Evolutionary conservation across 1,139 yeast genomes (phyloP).

Genomic region (Geotrichum australiense): DNA sequence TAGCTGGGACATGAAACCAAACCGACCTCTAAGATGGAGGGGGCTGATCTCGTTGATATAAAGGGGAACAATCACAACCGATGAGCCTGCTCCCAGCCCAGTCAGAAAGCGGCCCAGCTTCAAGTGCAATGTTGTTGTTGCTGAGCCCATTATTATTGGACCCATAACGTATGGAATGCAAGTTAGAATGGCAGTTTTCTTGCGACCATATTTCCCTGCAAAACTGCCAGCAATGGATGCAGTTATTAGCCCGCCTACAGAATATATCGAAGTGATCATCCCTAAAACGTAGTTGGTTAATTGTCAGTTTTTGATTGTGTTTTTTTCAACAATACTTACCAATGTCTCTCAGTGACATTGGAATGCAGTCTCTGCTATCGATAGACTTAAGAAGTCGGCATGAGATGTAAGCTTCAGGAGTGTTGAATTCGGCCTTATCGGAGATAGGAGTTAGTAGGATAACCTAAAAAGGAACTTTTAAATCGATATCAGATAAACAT

Average conservation of each 20-base stretch:
- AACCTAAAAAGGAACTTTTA: not conserved
- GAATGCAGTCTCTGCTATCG: conserved; percentile 45
- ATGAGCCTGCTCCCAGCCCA: conserved; percentile 84
- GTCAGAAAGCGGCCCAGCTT: conserved; percentile 66
- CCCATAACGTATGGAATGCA: conserved; percentile 58
- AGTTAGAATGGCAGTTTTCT: conserved; percentile 49
- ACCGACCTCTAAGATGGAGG: conserved; percentile 53
- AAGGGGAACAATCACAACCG: conserved; percentile 77
- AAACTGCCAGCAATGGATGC: conserved; percentile 64
- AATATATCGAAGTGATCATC: conserved; percentile 71
- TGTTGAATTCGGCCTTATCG: conserved; percentile 64
- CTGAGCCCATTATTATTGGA: conserved; percentile 51
- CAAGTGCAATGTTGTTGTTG: conserved; percentile 42
- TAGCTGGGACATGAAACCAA: conserved; percentile 86
- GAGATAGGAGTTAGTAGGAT: conserved; percentile 7
- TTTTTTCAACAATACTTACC: conserved; percentile 39
- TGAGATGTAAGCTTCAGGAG: conserved; percentile 61
- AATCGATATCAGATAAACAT: conserved; percentile 14
- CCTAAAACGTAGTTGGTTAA: conserved; percentile 9
- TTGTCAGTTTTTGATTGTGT: not conserved
- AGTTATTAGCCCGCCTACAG: conserved; percentile 80
- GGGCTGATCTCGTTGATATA: conserved; percentile 80
- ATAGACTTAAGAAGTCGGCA: conserved; percentile 37
- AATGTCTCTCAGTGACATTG: conserved; percentile 54
- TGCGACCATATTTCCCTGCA: conserved; percentile 67